phyloP scores from a whole-genome alignment of 2,329 filamentous ascomycete species.

The Ilyonectria robusta region DNA sequence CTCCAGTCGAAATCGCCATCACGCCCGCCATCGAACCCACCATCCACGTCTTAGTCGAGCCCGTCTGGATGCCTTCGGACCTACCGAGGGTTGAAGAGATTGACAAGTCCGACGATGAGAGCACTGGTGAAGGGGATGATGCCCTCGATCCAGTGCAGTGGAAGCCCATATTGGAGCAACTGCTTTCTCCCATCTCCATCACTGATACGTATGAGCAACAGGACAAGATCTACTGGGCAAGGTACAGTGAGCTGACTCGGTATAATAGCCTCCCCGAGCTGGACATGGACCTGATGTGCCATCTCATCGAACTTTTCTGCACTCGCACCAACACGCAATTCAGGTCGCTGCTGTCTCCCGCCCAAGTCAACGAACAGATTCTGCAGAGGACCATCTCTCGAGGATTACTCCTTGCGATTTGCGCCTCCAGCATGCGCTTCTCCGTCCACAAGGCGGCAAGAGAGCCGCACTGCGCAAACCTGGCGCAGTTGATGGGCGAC shows the following conservation, averaged over 20 bases:
- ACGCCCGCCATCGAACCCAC: not conserved
- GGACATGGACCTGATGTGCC: not conserved
- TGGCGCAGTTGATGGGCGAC: slow-evolving; percentile 1
- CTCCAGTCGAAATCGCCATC: not conserved
- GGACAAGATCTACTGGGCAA: not conserved
- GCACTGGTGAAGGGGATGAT: not conserved
- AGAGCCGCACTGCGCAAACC: not conserved
- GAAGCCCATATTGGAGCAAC: slow-evolving; percentile 5
- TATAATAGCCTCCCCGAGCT: not conserved
- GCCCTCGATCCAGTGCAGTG: not conserved
- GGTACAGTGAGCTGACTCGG: not conserved
- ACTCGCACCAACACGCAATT: slow-evolving; percentile 9
- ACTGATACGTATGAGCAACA: not conserved
- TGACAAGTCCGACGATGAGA: slow-evolving; percentile 12
- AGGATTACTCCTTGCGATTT: slow-evolving; percentile 19
- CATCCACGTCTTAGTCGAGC: not conserved
- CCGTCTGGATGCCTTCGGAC: not conserved
- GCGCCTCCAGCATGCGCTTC: slow-evolving; percentile 24
- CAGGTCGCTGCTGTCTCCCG: not conserved
- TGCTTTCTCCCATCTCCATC: not conserved
- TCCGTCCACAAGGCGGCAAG: slow-evolving; percentile 18
- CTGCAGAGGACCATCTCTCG: not conserved
- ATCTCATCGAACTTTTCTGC: slow-evolving; percentile 19
- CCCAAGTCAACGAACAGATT: slow-evolving; percentile 1
- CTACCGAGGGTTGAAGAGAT: slow-evolving; percentile 3